These are phyloP conservation scores for Viridothelium virens DNA, from an alignment of 495 filamentous ascomycete species.

Conservation along the genomic window DNA sequence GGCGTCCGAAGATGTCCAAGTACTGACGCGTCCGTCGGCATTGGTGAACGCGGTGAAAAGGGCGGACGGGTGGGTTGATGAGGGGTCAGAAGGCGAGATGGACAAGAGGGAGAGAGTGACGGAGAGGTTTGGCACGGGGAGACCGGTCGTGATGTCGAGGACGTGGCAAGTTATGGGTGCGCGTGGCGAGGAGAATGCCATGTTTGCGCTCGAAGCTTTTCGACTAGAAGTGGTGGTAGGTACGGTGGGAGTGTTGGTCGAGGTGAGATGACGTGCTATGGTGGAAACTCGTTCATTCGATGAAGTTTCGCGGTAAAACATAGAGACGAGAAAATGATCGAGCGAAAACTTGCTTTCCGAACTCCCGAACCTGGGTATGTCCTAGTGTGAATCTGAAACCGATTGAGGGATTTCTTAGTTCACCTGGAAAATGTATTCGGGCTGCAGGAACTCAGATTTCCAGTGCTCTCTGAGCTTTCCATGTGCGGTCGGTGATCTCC, in stretches of 20 bases:
- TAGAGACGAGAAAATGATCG: neutral
- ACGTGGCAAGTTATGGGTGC: slow-evolving; percentile 75
- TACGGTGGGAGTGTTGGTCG: neutral
- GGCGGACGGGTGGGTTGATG: slow-evolving; percentile 17
- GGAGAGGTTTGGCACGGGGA: slow-evolving; percentile 50
- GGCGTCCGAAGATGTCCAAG: slow-evolving; percentile 55
- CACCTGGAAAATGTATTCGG: neutral
- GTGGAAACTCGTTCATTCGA: neutral
- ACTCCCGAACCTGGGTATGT: too few species aligned
- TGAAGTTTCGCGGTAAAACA: neutral
- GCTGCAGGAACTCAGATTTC: neutral
- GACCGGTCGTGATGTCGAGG: slow-evolving; percentile 59
- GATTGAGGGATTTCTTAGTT: neutral
- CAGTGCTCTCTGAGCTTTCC: neutral
- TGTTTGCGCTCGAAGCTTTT: neutral
- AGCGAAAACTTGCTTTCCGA: too few species aligned
- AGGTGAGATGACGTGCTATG: slow-evolving; percentile 3
- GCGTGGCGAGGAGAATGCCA: slow-evolving; percentile 33
- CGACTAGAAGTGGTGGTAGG: too few species aligned
- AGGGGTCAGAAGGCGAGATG: neutral
- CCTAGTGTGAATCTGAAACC: too few species aligned
- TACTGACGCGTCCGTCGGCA: slow-evolving; percentile 74
- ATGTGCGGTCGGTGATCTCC: too few species aligned
- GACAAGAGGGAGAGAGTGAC: slow-evolving; percentile 49
- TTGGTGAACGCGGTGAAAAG: slow-evolving; percentile 65